Evolutionary conservation across 495 filamentous ascomycete species (phyloP), one percentile per base, ranked within the genome.

Genomic region (Penicilliopsis zonata): DNA sequence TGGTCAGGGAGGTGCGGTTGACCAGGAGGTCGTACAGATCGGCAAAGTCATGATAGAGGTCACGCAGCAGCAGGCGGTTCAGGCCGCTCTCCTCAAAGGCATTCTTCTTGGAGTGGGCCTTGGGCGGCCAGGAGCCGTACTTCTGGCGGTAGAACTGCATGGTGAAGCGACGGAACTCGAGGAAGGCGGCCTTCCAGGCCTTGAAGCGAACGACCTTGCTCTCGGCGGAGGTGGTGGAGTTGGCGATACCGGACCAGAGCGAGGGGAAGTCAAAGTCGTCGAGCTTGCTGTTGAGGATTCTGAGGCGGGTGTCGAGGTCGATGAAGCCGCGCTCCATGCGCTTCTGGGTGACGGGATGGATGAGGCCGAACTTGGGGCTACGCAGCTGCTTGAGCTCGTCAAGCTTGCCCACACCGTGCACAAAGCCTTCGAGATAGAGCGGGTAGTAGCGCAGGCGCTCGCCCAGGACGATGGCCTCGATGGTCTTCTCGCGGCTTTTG

Each of bases 91-190:
- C 84, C 12, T 81, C 79, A 28, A 93, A 90, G 8, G 78, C 69
- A 46, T 94, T 94, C 65, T 94, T 94, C 65, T 94, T 95, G 23
- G 76, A 86, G 31, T 66, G 73, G 0, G 85, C 86, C 50, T 87
- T 90, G 21, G 92, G 90, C 13, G 92, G 87, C 90, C 90, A 98
- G 31, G 79, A 77, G 23, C 92, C 92, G 48, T 93, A 92, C 31
- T 74, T 70, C 29, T 74, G 56, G 46, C 86, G 86, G 54, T 90
- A 92, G 56, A 84, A 82, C 30, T 64, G 61, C 30, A 94, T 62
- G 10, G 81, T 68, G 39, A 81, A 80, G 34, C 74, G 78, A 21
- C 85, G 72, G 66, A 86, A 81, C 16, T 74, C 67, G 28, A 67
- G 55, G 50, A 88, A 95, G 1, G 74, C 63, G 1, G 58, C 54